phyloP scores from a whole-genome alignment of 345 rosid species.

The Kandelia obovata region DNA sequence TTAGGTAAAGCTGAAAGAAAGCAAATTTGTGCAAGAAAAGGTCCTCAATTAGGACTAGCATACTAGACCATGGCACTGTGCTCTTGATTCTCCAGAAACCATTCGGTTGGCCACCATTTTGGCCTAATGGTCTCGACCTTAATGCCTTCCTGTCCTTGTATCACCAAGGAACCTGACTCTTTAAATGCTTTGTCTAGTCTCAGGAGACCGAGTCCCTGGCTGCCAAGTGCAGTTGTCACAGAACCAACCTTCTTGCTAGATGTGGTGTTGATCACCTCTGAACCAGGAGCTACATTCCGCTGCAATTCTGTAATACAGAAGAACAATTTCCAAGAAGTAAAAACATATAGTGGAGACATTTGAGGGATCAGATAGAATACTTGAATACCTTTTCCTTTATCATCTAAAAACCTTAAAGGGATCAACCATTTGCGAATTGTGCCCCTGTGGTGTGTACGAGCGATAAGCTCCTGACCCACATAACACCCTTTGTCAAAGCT shows the following conservation, averaged over 20 bases:
- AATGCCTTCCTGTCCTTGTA: conserved; percentile 53
- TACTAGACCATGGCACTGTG: conserved; percentile 36
- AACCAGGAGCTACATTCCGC: conserved; percentile 56
- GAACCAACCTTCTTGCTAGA: conserved; percentile 67
- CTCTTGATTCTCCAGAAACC: conserved; percentile 50
- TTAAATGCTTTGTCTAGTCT: conserved; percentile 66
- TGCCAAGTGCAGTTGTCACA: conserved; percentile 66
- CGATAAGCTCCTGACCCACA: conserved; percentile 91
- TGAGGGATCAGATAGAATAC: background rate
- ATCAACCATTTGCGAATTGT: conserved; percentile 78
- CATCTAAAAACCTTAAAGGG: conserved; percentile 59
- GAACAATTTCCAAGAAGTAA: background rate
- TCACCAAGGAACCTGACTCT: conserved; percentile 30
- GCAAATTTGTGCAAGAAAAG: too few relatives aligned
- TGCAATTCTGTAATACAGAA: conserved; percentile 42
- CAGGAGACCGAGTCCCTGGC: conserved; percentile 71
- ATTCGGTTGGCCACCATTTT: conserved; percentile 79
- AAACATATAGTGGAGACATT: background rate
- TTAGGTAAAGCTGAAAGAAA: too few relatives aligned
- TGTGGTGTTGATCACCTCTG: conserved; percentile 52
- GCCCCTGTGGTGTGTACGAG: conserved; percentile 89
- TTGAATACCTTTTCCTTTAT: conserved; percentile 50
- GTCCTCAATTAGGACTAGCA: background rate
- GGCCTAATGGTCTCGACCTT: conserved; percentile 66
- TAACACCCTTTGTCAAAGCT: conserved; percentile 96